Base-by-base conservation (phyloP, 2,329 filamentous ascomycete species). In the Cadophora malorum region DNA sequence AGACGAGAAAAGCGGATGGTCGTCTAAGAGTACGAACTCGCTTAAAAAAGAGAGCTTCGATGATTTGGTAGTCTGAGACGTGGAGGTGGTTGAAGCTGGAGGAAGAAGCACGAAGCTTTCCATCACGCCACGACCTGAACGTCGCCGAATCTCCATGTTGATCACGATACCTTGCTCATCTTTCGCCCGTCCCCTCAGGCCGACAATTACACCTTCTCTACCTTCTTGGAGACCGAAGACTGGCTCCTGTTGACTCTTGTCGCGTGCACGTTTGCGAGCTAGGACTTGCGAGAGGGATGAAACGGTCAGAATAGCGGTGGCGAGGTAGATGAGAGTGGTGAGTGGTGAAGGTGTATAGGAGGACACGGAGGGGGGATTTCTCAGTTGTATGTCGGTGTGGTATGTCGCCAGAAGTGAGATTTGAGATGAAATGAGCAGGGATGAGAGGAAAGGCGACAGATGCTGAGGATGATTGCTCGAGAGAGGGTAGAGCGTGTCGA, bases 101-200 rank as follows among this genome's bases (percentile, higher is more conserved):
- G 79, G 81, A 67, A 72, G 79, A 50, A 85, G 81, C 60, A 89
- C 83, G 68, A 90, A 90, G 58, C 80, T 83, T 79, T 97, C 95
- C 9, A 70, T 49, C 0, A 76, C 67, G 4, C 75, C 75, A 7
- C 75, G 64, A 0, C 76, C 76, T 3, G 71, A 74, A 50, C 94
- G 91, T 65, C 95, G 85, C 12, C 96, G 86, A 73, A 97, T 87
- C 79, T 99, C 95, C 86, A 97, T 91, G 75, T 93, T 89, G 7
- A 97, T 79, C 0, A 97, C 92, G 0, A 95, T 78, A 0, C 87
- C 91, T 0, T 82, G 81, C 67, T 64, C 73, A 25, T 72, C 47
- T 12, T 76, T 78, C 6, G 73, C 74, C 1, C 75, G 72, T 38
- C 83, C 83, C n/a, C 84, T 83, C 3, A 83, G 81, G 50, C 81